Base-by-base conservation (phyloP, 805 yeast species). In the Barnettozyma botsteinii region DNA sequence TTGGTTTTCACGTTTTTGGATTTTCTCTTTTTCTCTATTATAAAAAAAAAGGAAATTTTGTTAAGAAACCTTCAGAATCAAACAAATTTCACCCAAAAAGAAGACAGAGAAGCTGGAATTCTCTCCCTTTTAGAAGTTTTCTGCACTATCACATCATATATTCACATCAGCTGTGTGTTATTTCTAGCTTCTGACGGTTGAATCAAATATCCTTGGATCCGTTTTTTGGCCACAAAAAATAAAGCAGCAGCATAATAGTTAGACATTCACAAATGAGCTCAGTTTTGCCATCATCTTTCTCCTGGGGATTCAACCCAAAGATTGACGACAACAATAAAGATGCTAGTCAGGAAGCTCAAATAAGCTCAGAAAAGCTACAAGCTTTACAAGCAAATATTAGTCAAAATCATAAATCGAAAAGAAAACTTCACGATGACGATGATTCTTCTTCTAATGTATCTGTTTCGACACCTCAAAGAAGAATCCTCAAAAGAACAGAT, bases 251-350 rank as follows among this genome's bases (percentile, higher is more conserved):
- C 7, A 17, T 17, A 21, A 24, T 10, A n/a, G 14, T 20, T 10
- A 12, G 17, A 18, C 2, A 23, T 22, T 22, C 20, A 6, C 31
- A 8, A 31, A 49, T 47, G 51, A 50, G 53, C 25, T 44, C 49
- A 3, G 43, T 47, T 13, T 28, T 40, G 11, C 41, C 45, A 13
- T 45, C 53, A 4, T 47, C 52, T n/a, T 50, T 53, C 13, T 47
- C 57, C 10, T 53, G 57, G 57, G 57, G 52, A 3, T 49, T 49
- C 34, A 46, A 38, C 37, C 51, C 51, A 39, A 56, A 48, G 33
- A 45, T 46, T 28, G 45, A 21, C 66, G 65, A 50, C 64, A 69
- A 17, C 13, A 21, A 10, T 9, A 12, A 21, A 10, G 19, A 2
- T 4, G 5, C 35, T 3, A 14, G 26, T 12, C 17, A 12, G 13